Evolutionary conservation across 441 rosid species (phyloP).

Genomic region (Pelargonium myrrhifolium): DNA sequence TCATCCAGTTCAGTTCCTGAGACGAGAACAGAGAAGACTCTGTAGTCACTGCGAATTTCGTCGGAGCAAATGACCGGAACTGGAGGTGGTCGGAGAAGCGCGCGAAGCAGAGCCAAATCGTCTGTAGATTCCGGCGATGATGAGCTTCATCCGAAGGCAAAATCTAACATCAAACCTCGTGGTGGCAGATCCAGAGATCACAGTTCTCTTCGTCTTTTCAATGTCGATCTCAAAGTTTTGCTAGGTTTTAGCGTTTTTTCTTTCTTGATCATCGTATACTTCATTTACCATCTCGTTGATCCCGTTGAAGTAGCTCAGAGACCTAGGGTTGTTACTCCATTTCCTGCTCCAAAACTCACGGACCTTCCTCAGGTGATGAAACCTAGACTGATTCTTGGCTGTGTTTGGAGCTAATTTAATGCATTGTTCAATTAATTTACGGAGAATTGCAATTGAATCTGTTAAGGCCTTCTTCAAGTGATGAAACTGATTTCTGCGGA

Average conservation of each 20-base stretch:
- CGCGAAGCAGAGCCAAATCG: constrained; percentile 50
- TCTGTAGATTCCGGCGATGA: constrained; percentile 29
- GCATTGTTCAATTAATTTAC: background rate
- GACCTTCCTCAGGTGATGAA: constrained; percentile 62
- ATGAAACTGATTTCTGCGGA: background rate
- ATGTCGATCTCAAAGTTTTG: constrained; percentile 42
- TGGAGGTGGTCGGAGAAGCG: constrained; percentile 46
- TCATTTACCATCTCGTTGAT: constrained; percentile 36
- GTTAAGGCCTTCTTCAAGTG: background rate
- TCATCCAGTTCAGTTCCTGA: background rate
- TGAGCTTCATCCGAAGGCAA: constrained; percentile 20
- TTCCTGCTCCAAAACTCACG: constrained; percentile 74
- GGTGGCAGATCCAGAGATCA: constrained; percentile 36
- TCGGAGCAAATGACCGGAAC: constrained; percentile 48
- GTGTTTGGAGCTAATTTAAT: background rate
- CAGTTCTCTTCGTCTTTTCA: constrained; percentile 41
- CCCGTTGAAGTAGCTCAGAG: constrained; percentile 28
- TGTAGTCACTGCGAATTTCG: background rate
- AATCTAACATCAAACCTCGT: constrained; percentile 27
- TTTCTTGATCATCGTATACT: constrained; percentile 32
- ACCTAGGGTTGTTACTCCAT: constrained; percentile 82
- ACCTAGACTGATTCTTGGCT: background rate
- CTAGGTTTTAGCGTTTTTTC: constrained; percentile 37
- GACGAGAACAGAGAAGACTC: background rate
- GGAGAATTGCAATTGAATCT: background rate